phyloP scores from a whole-genome alignment of 1,139 yeast genomes.

The Tardiomyces blankii region DNA sequence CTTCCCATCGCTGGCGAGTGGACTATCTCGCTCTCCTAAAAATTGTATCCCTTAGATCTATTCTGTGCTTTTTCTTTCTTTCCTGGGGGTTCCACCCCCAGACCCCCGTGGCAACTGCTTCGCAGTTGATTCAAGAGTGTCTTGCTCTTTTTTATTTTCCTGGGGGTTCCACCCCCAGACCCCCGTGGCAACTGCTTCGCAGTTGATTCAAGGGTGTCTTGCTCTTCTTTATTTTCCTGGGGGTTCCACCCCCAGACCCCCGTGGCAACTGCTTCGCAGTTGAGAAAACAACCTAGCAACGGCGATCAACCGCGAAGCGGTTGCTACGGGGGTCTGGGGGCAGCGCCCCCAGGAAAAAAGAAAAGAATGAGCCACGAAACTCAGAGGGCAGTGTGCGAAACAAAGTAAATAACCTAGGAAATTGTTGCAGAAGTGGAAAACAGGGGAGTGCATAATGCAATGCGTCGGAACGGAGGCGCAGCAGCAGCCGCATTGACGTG shows the following conservation, averaged over 20 bases:
- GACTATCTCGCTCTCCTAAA: slow-evolving; percentile 24
- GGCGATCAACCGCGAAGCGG: no score
- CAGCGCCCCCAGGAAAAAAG: no score
- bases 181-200: background rate
- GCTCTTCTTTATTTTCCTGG: background rate
- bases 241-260: background rate
- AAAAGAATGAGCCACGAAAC: no score
- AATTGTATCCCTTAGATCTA: background rate
- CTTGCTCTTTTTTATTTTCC: background rate
- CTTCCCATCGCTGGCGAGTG: slow-evolving; percentile 41
- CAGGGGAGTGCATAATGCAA: no score
- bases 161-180: background rate
- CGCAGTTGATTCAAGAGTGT: background rate
- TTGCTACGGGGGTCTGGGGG: no score
- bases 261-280: background rate
- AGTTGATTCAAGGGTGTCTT: background rate
- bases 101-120: background rate
- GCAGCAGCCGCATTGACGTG: no score
- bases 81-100: background rate
- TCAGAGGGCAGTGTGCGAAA: no score
- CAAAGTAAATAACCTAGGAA: no score
- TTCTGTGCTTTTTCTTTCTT: background rate
- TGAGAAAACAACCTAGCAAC: no score
- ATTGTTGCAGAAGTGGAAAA: no score
- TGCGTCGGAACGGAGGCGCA: no score